Conservation (phyloP, 345 rosid species). For the Salix caprea region DNA sequence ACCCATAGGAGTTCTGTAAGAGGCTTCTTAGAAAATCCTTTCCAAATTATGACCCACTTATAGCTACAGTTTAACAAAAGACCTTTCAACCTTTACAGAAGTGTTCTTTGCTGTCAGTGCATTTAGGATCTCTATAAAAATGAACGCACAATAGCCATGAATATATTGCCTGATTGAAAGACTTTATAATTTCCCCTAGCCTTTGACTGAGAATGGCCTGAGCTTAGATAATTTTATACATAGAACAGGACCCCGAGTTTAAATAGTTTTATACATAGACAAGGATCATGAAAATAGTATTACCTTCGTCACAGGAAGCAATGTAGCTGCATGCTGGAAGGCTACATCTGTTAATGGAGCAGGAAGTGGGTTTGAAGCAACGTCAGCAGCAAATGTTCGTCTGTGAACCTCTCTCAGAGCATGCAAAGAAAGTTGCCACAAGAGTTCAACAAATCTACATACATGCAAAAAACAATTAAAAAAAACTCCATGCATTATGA, state of each 20-base stretch:
- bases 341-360: constrained; percentile 95
- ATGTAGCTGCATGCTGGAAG: constrained; percentile 94
- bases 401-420: constrained; percentile 93
- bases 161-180: neutral
- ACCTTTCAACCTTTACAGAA: neutral
- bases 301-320: constrained; percentile 98
- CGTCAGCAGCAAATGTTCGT: constrained; percentile 85
- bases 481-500: neutral
- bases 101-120: neutral
- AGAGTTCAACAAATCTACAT: constrained; percentile 88
- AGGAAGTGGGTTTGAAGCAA: constrained; percentile 80
- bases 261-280: neutral
- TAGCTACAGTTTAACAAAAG: neutral
- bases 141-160: neutral
- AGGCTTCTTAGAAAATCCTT: neutral
- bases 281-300: neutral
- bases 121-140: neutral
- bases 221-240: too few species aligned
- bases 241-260: neutral
- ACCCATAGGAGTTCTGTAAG: neutral
- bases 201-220: too few species aligned
- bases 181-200: neutral
- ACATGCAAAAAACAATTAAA: neutral
- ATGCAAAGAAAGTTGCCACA: constrained; percentile 99
- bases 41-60: neutral